phyloP scores from a whole-genome alignment of 495 filamentous ascomycete genomes.

The Ramalina intermedia region DNA sequence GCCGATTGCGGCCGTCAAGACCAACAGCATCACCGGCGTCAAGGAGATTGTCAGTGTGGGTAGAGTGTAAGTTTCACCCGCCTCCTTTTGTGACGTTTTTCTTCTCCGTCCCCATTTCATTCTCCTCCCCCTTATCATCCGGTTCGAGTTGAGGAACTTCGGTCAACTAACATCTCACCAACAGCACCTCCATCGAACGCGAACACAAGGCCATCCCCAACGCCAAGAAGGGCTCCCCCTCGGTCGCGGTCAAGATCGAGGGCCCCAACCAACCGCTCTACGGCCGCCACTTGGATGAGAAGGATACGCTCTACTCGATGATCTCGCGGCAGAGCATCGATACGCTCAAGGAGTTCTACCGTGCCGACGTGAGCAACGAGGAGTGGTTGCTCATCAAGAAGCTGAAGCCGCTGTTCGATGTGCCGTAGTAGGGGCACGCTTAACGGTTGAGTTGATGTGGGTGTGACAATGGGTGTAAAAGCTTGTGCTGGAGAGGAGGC shows the following conservation, averaged over 20 bases:
- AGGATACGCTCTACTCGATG: slow-evolving; percentile 71
- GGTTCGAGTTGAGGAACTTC: too few species aligned
- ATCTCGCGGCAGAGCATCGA: slow-evolving; percentile 85
- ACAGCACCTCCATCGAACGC: slow-evolving; percentile 80
- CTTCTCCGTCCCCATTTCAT: not conserved
- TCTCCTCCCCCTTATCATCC: slow-evolving; percentile 2
- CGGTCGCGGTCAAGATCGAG: slow-evolving; percentile 96
- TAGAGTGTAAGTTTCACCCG: slow-evolving; percentile 67
- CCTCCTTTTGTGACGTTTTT: not conserved
- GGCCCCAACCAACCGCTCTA: slow-evolving; percentile 89
- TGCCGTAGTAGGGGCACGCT: slow-evolving; percentile 33
- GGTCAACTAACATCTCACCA: not conserved
- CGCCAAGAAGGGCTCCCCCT: slow-evolving; percentile 91
- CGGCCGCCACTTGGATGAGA: slow-evolving; percentile 89
- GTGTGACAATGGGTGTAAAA: too few species aligned
- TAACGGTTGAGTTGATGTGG: too few species aligned
- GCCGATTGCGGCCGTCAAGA: slow-evolving; percentile 72
- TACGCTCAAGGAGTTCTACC: slow-evolving; percentile 90
- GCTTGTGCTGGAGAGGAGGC: too few species aligned
- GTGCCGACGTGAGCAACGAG: slow-evolving; percentile 77
- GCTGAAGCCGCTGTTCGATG: slow-evolving; percentile 88
- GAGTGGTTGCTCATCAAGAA: slow-evolving; percentile 89
- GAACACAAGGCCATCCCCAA: slow-evolving; percentile 88
- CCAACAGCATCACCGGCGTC: slow-evolving; percentile 57
- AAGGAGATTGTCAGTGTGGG: slow-evolving; percentile 77